Evolutionary conservation across 768 basidiomycete species (phyloP), one percentile per base, ranked within the genome.

Genomic region (Baorangia bicolor): DNA sequence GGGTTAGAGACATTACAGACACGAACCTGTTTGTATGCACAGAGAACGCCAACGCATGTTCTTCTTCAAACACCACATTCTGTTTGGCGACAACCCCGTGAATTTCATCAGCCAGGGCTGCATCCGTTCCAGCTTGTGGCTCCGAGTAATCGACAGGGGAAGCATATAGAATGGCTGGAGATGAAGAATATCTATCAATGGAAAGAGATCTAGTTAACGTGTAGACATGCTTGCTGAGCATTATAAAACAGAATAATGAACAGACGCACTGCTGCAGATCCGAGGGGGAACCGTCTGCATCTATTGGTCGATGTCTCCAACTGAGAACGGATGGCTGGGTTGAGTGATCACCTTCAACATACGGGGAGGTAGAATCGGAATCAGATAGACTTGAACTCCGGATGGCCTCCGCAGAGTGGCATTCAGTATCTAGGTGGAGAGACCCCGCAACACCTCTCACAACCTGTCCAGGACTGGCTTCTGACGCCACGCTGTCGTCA

Each of bases 1-100:
- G 10, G 1, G 12, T 30, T 0, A 2, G 12, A 9, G 3, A 39
- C 27, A 18, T 47, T 7, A 14, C 34, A n/a, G 3, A 41, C 8
- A 35, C 31, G 30, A 34, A 61, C 60, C 34, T n/a, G 13, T 60
- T 30, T n/a, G 46, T 27, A 16, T 52, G 42, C 20, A 23, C 20
- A 38, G 49, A 42, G 5, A 51, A 3, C 0, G 33, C 18, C 4
- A 20, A 47, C 3, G 2, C 25, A 14, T 41, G 41, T 18, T 37
- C 46, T 33, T 51, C 16, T 6, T 4, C 12, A 23, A n/a, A 31
- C 25, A 28, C 55, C 3, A 35, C 42, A 9, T 50, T 37, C 16
- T 33, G 40, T 34, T 45, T 3, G 10, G 34, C 11, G 12, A 23
- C 10, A 12, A 6, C 14, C 20, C 25, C 21, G 3, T 31, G 43